phyloP scores from a whole-genome alignment of 352 stramenopile species.

The Pythium phragmitis region DNA sequence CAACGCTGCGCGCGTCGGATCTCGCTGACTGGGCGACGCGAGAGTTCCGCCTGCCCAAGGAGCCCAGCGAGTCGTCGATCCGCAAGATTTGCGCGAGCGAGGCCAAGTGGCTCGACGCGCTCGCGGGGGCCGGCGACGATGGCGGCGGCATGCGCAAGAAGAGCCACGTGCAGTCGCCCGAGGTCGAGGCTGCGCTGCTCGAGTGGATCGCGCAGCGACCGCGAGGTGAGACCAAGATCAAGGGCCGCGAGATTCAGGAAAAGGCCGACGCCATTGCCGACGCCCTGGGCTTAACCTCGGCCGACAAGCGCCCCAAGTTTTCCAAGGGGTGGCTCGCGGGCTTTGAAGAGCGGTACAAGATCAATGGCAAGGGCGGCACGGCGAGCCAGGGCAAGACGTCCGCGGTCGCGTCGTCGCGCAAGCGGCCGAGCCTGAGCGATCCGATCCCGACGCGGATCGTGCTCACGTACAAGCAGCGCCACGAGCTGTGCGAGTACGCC shows the following conservation, averaged over 20 bases:
- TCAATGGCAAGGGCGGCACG: slow-evolving; percentile 12
- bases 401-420: slow-evolving; percentile 12
- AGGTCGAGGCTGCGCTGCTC: slow-evolving; percentile 24
- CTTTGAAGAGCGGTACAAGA: slow-evolving; percentile 28
- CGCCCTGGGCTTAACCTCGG: not conserved
- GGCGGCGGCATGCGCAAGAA: slow-evolving; percentile 16
- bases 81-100: slow-evolving; percentile 21
- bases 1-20: slow-evolving; percentile 2
- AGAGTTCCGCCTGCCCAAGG: slow-evolving; percentile 24
- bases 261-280: slow-evolving; percentile 25
- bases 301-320: slow-evolving; percentile 25
- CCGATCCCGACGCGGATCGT: slow-evolving; percentile 27
- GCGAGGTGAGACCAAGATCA: slow-evolving; percentile 6
- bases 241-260: slow-evolving; percentile 23
- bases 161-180: slow-evolving; percentile 14
- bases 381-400: slow-evolving; percentile 11
- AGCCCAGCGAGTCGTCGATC: slow-evolving; percentile 21
- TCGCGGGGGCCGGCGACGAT: slow-evolving; percentile 10
- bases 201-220: slow-evolving; percentile 22
- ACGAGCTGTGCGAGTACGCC: slow-evolving; percentile 25
- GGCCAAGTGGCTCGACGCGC: slow-evolving; percentile 17
- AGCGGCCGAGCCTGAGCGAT: slow-evolving; percentile 27
- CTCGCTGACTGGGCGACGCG: slow-evolving; percentile 19
- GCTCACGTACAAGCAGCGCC: slow-evolving; percentile 29
- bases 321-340: slow-evolving; percentile 28